phyloP scores from a whole-genome alignment of 805 yeast species.

The Ogataea paraovalis region DNA sequence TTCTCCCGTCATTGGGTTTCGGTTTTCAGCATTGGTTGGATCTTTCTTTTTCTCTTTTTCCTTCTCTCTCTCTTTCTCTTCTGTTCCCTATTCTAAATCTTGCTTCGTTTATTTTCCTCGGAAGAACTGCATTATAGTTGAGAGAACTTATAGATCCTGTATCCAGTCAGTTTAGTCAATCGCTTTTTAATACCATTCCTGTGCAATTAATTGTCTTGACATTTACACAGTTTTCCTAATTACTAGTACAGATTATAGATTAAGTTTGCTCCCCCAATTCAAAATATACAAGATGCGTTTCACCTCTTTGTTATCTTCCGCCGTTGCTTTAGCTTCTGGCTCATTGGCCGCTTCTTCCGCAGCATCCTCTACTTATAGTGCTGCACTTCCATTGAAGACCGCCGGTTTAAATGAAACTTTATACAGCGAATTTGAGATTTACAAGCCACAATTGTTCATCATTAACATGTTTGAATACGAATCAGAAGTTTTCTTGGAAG shows the following conservation, averaged over 20 bases:
- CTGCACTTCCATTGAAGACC: conserved; percentile 5
- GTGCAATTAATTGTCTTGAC: not conserved
- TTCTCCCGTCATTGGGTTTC: not conserved
- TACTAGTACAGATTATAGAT: not conserved
- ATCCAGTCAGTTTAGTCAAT: not conserved
- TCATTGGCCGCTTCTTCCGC: conserved; percentile 6
- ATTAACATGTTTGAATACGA: conserved; percentile 55
- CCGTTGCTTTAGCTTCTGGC: conserved; percentile 5
- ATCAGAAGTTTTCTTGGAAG: conserved; percentile 48
- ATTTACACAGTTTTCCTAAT: not conserved
- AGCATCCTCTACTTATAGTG: not conserved
- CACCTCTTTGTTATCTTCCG: not conserved
- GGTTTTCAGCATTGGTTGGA: not conserved
- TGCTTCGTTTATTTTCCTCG: too few relatives aligned
- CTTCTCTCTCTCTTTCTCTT: not conserved
- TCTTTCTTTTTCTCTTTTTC: not conserved
- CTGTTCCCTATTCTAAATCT: too few relatives aligned
- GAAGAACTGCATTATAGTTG: too few relatives aligned
- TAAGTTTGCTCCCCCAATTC: too few relatives aligned
- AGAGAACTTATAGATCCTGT: too few relatives aligned
- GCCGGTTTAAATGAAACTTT: conserved; percentile 10
- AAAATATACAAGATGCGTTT: conserved; percentile 1
- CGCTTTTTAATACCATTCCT: not conserved
- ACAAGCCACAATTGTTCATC: conserved; percentile 52
- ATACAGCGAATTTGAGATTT: conserved; percentile 22